Evolutionary conservation across 164 flowering plant species (phyloP).

Genomic region (Chloranthus sessilifolius): DNA sequence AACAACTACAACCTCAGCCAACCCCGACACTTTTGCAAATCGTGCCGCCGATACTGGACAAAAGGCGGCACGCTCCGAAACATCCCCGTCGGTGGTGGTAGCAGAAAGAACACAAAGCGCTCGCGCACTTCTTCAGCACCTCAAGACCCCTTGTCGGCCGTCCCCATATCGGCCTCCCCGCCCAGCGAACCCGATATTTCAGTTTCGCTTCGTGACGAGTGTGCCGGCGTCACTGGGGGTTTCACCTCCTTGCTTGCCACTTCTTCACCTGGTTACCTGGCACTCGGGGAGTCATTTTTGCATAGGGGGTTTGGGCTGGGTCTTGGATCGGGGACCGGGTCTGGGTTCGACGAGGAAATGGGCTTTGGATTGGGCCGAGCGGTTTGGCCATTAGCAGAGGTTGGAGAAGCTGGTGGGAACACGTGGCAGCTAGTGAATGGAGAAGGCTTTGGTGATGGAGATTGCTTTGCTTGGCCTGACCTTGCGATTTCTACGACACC

Average conservation of each 20-base stretch:
- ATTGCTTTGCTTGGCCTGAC: constrained; percentile 45
- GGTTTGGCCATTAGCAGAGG: constrained; percentile 18
- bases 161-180: not conserved
- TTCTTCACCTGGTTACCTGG: constrained; percentile 25
- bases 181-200: not conserved
- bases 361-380: constrained; percentile 19
- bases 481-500: constrained; percentile 44
- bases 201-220: not conserved
- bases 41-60: constrained; percentile 71
- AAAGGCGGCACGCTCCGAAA: constrained; percentile 64
- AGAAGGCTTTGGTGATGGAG: constrained; percentile 23
- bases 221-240: constrained; percentile 3
- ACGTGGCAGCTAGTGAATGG: constrained; percentile 10
- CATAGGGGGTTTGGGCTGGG: constrained; percentile 26
- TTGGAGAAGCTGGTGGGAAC: constrained; percentile 6
- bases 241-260: constrained; percentile 23
- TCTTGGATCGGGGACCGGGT: constrained; percentile 21
- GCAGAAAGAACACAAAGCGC: constrained; percentile 45
- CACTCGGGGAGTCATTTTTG: constrained; percentile 19
- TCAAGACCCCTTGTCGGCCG: not conserved
- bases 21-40: constrained; percentile 67
- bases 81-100: constrained; percentile 62
- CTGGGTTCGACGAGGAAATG: constrained; percentile 21
- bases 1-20: constrained; percentile 68
- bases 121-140: constrained; percentile 16